Evolutionary conservation across 139 green algal species (phyloP), one percentile per base, ranked within the genome.

Genomic region (Chlamydomonas applanata): DNA sequence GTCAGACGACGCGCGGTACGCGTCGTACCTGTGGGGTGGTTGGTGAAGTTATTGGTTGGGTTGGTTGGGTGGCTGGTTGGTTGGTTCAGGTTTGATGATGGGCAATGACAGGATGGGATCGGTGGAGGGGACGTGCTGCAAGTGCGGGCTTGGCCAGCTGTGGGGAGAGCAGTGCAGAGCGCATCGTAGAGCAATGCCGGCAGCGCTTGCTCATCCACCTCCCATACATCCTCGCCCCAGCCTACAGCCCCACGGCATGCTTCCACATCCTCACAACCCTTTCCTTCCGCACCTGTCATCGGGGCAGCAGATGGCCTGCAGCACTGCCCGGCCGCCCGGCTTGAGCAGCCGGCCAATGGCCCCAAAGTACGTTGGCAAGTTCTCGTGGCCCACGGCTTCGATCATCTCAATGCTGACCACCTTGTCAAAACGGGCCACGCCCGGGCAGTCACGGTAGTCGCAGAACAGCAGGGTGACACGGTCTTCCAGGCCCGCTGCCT

Each of bases 321-420:
- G 87, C 2, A 89, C 87, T 1, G 83, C 87, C 33, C 72, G 85
- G 46, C 94, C 94, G 0, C 91, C 91, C 1, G 87, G 89, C 78
- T 93, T 93, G 19, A 98, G 84, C 78, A 89, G 79, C 33, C 68
- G 68, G 19, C 83, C 76, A 35, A 98, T 89, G 22, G 73, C 74
- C 36, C 11, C 29, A 74, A 98, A 98, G 90, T 95, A 98, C 9
- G 75, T 79, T 3, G 54, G 25, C 46, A 98, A 82, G 81, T 97
- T 87, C 78, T 98, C 94, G 75, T 98, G 93, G 5, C 95, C 95
- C 53, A 99, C 95, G 0, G 95, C 95, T 87, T 99, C 95, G 44
- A 98, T 96, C 95, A 99, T 99, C 86, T 99, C 95, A 72, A 93
- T 94, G 60, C 82, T 93, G 4, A 98, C 82, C 72, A 97, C 91